Evolutionary conservation across 2,329 filamentous ascomycete genomes (phyloP).

Genomic region (Fusarium anthophilum): DNA sequence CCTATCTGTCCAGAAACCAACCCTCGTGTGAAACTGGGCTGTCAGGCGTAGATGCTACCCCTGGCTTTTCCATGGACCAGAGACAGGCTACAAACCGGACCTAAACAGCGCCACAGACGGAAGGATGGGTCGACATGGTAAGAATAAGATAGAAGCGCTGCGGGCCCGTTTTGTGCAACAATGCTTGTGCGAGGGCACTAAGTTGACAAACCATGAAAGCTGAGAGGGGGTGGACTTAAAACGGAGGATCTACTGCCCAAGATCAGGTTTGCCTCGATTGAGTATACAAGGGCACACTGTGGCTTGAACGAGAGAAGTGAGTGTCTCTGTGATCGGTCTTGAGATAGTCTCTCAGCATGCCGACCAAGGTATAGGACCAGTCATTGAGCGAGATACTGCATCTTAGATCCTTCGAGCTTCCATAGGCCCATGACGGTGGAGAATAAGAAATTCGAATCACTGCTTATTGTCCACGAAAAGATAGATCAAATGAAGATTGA

Average conservation of each 20-base stretch:
- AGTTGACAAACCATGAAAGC: neutral
- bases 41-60: constrained; percentile 4
- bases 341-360: neutral
- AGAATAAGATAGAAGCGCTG: neutral
- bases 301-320: neutral
- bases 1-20: neutral
- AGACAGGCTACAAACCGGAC: neutral
- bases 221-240: neutral
- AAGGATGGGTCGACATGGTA: neutral
- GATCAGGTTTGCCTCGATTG: neutral
- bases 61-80: constrained; percentile 9
- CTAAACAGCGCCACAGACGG: constrained; percentile 2
- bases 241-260: neutral
- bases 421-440: constrained; percentile 34
- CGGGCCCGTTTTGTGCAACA: constrained; percentile 19
- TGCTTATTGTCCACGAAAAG: neutral
- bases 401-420: neutral
- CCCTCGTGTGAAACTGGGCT: constrained; percentile 20
- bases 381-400: neutral
- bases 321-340: neutral
- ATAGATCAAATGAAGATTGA: neutral
- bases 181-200: neutral
- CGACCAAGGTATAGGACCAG: neutral
- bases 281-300: neutral
- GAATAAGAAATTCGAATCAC: constrained; percentile 14